Percentiles rank a stretch among this genome's conserved stretches.
These are phyloP conservation scores for Candida sonorensis DNA, from an alignment of 805 yeast genomes.

Conservation along the genomic window DNA sequence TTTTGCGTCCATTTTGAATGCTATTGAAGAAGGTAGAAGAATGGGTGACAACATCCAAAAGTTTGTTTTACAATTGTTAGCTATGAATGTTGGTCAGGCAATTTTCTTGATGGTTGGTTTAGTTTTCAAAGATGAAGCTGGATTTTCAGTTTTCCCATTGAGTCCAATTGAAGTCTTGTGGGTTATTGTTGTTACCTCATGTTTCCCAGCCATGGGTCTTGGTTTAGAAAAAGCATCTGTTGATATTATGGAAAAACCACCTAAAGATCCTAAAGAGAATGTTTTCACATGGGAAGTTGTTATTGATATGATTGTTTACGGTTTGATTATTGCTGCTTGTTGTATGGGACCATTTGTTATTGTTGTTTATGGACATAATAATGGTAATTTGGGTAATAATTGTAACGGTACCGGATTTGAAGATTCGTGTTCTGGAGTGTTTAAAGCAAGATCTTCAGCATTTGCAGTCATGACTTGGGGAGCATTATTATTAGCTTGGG, in stretches of 20 bases:
- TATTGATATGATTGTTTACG: slow-evolving; percentile 64
- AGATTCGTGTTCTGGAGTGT: slow-evolving; percentile 52
- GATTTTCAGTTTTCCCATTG: slow-evolving; percentile 72
- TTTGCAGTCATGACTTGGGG: slow-evolving; percentile 86
- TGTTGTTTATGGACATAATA: slow-evolving; percentile 59
- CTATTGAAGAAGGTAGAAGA: slow-evolving; percentile 74
- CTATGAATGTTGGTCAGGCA: slow-evolving; percentile 69
- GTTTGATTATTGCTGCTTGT: slow-evolving; percentile 63
- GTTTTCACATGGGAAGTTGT: slow-evolving; percentile 65
- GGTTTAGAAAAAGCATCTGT: slow-evolving; percentile 61
- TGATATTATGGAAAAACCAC: slow-evolving; percentile 58
- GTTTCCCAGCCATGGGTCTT: slow-evolving; percentile 81
- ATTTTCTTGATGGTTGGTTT: slow-evolving; percentile 63
- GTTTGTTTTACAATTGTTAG: slow-evolving; percentile 65
- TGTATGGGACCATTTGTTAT: slow-evolving; percentile 63
- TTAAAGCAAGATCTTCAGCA: slow-evolving; percentile 67
- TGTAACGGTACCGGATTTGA: slow-evolving; percentile 47
- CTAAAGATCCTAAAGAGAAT: slow-evolving; percentile 46
- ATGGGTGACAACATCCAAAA: slow-evolving; percentile 76
- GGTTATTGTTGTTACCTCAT: slow-evolving; percentile 73
- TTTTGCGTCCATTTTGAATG: slow-evolving; percentile 72
- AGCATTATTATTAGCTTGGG: slow-evolving; percentile 78
- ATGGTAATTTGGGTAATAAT: slow-evolving; percentile 54
- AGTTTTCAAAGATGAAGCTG: slow-evolving; percentile 56
- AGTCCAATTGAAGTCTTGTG: slow-evolving; percentile 76